Base-by-base conservation (phyloP, 345 rosid species). In the Pistacia atlantica region DNA sequence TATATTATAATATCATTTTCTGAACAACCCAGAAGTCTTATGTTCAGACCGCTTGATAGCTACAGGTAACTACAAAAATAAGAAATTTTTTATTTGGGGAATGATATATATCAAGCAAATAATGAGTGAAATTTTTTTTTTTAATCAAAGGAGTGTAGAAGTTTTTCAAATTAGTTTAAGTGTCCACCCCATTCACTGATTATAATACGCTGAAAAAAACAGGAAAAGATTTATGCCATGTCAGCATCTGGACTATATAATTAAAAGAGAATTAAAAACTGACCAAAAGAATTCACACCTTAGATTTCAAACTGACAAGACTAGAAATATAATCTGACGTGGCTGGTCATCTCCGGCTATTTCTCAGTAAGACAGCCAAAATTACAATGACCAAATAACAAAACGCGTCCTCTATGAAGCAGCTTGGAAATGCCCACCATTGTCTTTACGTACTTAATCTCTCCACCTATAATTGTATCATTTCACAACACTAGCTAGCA, bases 381-480 rank as follows among this genome's bases (percentile, higher is more conserved):
- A 18, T 38, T 7, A 42, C 46, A 6, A 42, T 42, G 46, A 42
- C 46, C 9, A 42, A 42, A 6, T 16, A 10, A 45, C 11, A 20
- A 74, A 65, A 74, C 77, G 77, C 70, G 70, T 74, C 61, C 51
- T 11, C 8, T 18, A 13, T 65, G 77, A 73, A 73, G 58, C 18
- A 52, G 49, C 77, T 51, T 13, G 62, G 69, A 74, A 64, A 64
- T 62, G 38, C 8, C 59, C 67, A 72, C 67, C 76, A 11, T 38
- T 38, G 48, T 18, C 33, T 63, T 63, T 64, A 74, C 35, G 52
- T 46, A n/a, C 38, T 13, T 4, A 5, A 37, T 57, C 31, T 16
- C 22, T 20, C 18, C 5, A 70, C 37, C 64, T 70, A 70, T 35
- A 9, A 55, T 70, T 69, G 45, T 46, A 31, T 38, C 51, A 69